phyloP scores from a whole-genome alignment of 352 stramenopile species.

The Phytophthora foliorum region DNA sequence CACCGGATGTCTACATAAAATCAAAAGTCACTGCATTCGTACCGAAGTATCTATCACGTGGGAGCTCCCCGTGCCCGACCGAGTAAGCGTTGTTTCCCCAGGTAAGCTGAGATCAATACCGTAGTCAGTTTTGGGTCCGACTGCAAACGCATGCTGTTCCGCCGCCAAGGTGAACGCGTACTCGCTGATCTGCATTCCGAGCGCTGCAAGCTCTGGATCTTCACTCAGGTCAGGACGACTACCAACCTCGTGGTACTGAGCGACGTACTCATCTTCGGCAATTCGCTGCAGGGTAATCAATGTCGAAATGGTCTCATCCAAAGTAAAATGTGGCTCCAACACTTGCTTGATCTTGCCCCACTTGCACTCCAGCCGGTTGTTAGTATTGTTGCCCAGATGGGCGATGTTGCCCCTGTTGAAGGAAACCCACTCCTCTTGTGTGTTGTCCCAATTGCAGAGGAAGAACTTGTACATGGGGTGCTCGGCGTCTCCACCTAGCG shows the following conservation, averaged over 20 bases:
- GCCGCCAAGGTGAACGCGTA: not conserved
- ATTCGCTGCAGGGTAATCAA: conserved; percentile 5
- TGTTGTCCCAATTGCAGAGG: no score
- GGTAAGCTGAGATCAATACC: not conserved
- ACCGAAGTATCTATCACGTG: not conserved
- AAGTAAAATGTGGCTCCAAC: conserved; percentile 1
- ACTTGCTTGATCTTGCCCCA: conserved; percentile 12
- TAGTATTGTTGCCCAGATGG: no score
- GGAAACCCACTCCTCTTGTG: no score
- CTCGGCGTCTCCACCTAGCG: not conserved
- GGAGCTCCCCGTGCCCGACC: not conserved
- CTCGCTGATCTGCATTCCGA: not conserved
- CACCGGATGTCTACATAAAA: no score
- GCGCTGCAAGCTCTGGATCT: not conserved
- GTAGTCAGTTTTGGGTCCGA: not conserved
- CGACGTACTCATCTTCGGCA: no score
- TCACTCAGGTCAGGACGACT: not conserved
- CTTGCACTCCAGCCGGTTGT: no score
- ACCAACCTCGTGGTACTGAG: no score
- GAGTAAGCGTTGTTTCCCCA: not conserved
- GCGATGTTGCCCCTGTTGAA: no score
- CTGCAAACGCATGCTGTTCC: not conserved
- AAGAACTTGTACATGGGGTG: conserved; percentile 1
- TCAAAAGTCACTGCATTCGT: not conserved
- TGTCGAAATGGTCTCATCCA: conserved; percentile 6